These are phyloP conservation scores for Alternaria novae-zelandiae DNA, from an alignment of 2,329 filamentous ascomycete species.

Conservation along the genomic window DNA sequence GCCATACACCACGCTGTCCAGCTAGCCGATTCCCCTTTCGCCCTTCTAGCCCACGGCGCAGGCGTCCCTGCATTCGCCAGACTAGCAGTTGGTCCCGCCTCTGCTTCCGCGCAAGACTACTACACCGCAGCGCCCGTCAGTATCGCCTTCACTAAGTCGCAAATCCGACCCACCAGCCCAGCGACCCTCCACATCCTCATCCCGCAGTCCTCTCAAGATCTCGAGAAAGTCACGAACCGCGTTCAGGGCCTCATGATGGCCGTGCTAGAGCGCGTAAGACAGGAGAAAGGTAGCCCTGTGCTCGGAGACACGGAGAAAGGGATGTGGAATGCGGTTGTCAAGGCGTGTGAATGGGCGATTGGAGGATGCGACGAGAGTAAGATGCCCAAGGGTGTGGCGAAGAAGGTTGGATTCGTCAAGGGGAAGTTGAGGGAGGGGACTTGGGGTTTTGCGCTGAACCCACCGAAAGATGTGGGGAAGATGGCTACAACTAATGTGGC, in stretches of 20 bases:
- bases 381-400: slow-evolving; percentile 32
- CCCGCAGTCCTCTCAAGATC: slow-evolving; percentile 14
- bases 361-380: slow-evolving; percentile 27
- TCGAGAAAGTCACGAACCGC: slow-evolving; percentile 27
- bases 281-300: slow-evolving; percentile 28
- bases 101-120: slow-evolving; percentile 4
- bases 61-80: slow-evolving; percentile 33
- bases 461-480: not conserved
- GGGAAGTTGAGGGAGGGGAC: slow-evolving; percentile 32
- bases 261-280: slow-evolving; percentile 34
- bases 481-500: not conserved
- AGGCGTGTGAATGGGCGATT: slow-evolving; percentile 35
- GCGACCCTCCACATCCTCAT: slow-evolving; percentile 32
- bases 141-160: slow-evolving; percentile 20
- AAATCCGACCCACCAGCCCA: slow-evolving; percentile 20
- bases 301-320: slow-evolving; percentile 20
- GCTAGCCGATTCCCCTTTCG: slow-evolving; percentile 37
- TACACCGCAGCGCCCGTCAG: slow-evolving; percentile 31
- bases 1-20: slow-evolving; percentile 34
- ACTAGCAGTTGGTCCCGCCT: slow-evolving; percentile 34
- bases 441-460: slow-evolving; percentile 24
- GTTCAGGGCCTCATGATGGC: slow-evolving; percentile 43
- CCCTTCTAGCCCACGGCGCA: slow-evolving; percentile 5
- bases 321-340: slow-evolving; percentile 34
- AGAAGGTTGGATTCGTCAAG: slow-evolving; percentile 34